These are phyloP conservation scores for Apiospora malaysiana DNA, from an alignment of 2,329 filamentous ascomycete species.

Conservation along the genomic window DNA sequence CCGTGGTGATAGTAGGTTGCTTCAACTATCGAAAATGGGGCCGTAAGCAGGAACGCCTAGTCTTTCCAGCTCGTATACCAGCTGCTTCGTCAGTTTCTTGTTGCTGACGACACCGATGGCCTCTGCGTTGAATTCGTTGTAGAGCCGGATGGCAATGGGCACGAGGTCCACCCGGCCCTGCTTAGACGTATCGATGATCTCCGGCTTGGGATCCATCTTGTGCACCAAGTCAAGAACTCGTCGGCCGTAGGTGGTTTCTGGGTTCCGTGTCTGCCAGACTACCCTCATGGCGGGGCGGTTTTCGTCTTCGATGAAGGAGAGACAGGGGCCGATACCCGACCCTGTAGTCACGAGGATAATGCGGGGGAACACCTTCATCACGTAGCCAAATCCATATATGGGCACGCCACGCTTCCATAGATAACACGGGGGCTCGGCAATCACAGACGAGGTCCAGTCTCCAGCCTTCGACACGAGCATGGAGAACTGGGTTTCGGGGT, in stretches of 20 bases:
- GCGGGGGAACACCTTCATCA: conserved; percentile 60
- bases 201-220: conserved; percentile 36
- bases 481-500: conserved; percentile 52
- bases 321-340: conserved; percentile 66
- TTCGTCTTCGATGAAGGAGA: conserved; percentile 58
- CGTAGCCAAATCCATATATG: conserved; percentile 61
- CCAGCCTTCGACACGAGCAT: conserved; percentile 66
- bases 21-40: conserved; percentile 40
- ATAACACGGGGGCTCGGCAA: conserved; percentile 57
- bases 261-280: conserved; percentile 42
- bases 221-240: conserved; percentile 35
- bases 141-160: conserved; percentile 30
- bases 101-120: conserved; percentile 45
- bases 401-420: conserved; percentile 67
- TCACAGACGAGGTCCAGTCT: conserved; percentile 66
- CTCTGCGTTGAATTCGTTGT: conserved; percentile 31
- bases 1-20: not conserved
- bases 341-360: conserved; percentile 67
- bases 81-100: conserved; percentile 36
- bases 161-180: conserved; percentile 40
- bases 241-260: conserved; percentile 41
- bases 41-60: conserved; percentile 42
- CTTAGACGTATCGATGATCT: conserved; percentile 40
- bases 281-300: conserved; percentile 37
- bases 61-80: conserved; percentile 40